phyloP scores from a whole-genome alignment of 768 basidiomycete genomes.

The Amyloporia xantha region DNA sequence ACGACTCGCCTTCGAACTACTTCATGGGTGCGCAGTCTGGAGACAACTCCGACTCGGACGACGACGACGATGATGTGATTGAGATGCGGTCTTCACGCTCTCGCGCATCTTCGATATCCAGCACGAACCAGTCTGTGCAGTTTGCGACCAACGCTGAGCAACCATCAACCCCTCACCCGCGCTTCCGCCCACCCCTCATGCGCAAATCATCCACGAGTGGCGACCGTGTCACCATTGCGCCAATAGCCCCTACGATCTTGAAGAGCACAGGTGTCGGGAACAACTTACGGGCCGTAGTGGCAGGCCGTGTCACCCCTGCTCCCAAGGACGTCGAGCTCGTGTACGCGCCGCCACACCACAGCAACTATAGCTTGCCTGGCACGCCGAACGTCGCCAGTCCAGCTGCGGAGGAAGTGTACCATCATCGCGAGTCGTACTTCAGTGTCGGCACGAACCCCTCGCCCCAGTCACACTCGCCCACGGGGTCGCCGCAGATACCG shows the following conservation, averaged over 20 bases:
- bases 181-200: slow-evolving; percentile 22
- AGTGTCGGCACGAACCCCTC: slow-evolving; percentile 26
- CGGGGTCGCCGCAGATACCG: slow-evolving; percentile 14
- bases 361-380: slow-evolving; percentile 21
- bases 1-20: slow-evolving; percentile 25
- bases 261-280: slow-evolving; percentile 65
- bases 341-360: slow-evolving; percentile 50
- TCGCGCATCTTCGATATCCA: slow-evolving; percentile 35
- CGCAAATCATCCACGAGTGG: slow-evolving; percentile 31
- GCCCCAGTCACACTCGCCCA: slow-evolving; percentile 11
- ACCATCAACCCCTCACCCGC: slow-evolving; percentile 9
- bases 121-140: slow-evolving; percentile 18
- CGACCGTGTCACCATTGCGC: slow-evolving; percentile 63
- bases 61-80: slow-evolving; percentile 50
- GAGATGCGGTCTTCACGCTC: slow-evolving; percentile 44
- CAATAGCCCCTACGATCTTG: slow-evolving; percentile 75
- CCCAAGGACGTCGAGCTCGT: slow-evolving; percentile 53
- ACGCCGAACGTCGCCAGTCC: slow-evolving; percentile 16
- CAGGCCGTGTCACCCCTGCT: slow-evolving; percentile 15
- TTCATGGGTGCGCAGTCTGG: slow-evolving; percentile 4
- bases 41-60: slow-evolving; percentile 28
- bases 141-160: background rate
- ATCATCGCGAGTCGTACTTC: slow-evolving; percentile 30
- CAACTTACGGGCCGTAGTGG: slow-evolving; percentile 22
- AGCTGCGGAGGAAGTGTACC: slow-evolving; percentile 27